Conservation (phyloP, 2,329 filamentous ascomycete genomes). For the Plectosphaerella sp. region DNA sequence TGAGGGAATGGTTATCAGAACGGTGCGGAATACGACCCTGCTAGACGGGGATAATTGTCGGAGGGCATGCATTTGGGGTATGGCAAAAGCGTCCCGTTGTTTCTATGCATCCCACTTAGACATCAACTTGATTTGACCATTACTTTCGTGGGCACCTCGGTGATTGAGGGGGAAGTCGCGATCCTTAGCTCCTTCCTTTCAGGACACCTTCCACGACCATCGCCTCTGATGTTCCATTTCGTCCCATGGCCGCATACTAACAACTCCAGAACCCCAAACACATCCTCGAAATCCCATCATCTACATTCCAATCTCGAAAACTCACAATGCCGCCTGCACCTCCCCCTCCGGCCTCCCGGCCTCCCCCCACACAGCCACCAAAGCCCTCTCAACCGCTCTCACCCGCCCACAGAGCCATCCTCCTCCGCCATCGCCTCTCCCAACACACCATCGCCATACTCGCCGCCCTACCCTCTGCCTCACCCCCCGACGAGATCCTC, state of each 20-base stretch:
- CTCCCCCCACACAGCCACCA: not conserved
- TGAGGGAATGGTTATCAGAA: slow-evolving; percentile 34
- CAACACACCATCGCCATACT: slow-evolving; percentile 8
- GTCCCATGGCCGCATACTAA: too few relatives aligned
- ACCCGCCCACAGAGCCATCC: slow-evolving; percentile 7
- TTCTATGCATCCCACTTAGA: not conserved
- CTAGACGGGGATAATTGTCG: not conserved
- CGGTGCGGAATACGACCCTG: not conserved
- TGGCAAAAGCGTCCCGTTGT: slow-evolving; percentile 2
- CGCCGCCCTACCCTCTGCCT: slow-evolving; percentile 5
- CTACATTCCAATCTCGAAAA: not conserved
- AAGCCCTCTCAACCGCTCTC: not conserved
- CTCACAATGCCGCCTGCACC: not conserved
- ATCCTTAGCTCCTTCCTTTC: too few relatives aligned
- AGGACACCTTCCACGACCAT: too few relatives aligned
- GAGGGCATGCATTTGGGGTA: not conserved
- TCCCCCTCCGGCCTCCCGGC: not conserved
- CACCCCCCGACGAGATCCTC: slow-evolving; percentile 23
- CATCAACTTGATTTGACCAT: not conserved
- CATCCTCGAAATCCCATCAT: too few relatives aligned
- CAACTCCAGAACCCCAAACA: too few relatives aligned
- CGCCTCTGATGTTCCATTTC: too few relatives aligned
- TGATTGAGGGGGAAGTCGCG: not conserved
- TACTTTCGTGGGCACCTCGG: not conserved
- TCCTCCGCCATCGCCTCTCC: slow-evolving; percentile 10